Conservation (phyloP, 2,329 filamentous ascomycete genomes). For the Sphaerulina vaccinii region DNA sequence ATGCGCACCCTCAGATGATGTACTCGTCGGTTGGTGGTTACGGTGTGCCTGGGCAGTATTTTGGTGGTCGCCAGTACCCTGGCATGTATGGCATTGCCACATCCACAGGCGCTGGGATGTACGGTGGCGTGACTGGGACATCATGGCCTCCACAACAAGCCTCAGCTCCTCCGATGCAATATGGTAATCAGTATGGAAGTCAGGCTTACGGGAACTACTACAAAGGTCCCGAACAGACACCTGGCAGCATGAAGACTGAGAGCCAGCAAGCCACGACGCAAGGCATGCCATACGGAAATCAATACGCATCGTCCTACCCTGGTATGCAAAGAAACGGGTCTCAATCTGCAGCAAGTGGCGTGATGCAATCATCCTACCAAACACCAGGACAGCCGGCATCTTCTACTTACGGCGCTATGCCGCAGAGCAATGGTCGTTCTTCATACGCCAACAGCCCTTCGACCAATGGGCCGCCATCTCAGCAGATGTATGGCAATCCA, state of each 20-base stretch:
- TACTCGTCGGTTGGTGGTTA: conserved; percentile 35
- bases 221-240: conserved; percentile 27
- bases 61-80: conserved; percentile 32
- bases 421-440: conserved; percentile 23
- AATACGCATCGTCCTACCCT: conserved; percentile 31
- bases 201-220: conserved; percentile 33
- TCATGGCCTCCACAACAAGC: conserved; percentile 31
- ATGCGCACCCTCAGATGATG: conserved; percentile 38
- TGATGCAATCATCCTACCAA: conserved; percentile 32
- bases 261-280: conserved; percentile 27
- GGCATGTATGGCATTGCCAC: conserved; percentile 33
- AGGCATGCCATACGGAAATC: conserved; percentile 30
- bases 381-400: conserved; percentile 29
- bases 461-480: conserved; percentile 30
- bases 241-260: conserved; percentile 30
- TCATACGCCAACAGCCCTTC: conserved; percentile 32
- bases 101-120: conserved; percentile 29
- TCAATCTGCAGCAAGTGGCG: conserved; percentile 26
- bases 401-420: conserved; percentile 30
- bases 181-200: conserved; percentile 30
- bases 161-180: conserved; percentile 25
- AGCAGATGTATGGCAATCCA: conserved; percentile 29
- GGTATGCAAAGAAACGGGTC: conserved; percentile 31
- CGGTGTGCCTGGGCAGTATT: conserved; percentile 35
- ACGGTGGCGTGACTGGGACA: conserved; percentile 30